Evolutionary conservation across 306 rosid species (phyloP), one percentile per base, ranked within the genome.

Genomic region (Senna siamea): DNA sequence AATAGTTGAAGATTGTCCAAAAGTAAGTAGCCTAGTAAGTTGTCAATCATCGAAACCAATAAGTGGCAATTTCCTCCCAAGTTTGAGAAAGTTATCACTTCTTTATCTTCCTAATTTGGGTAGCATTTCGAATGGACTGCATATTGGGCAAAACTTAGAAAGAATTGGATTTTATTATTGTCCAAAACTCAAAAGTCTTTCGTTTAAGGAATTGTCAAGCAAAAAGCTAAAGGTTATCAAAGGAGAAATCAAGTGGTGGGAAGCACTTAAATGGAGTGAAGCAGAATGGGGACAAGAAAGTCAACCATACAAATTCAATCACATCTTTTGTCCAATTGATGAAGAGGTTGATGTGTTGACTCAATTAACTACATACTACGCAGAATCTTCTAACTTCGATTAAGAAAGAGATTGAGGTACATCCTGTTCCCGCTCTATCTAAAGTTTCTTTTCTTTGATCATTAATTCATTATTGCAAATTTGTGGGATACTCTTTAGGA

Each of bases 1-100:
- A 0, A 30, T 58, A 58, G 41, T 58, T 32, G 64, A 58, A 28
- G 67, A 61, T 22, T 61, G 47, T 61, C 67, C n/a, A 28, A 17
- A 17, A 4, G 28, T 61, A 37, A 4, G 7, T n/a, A 4, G 47
- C 47, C 8, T 61, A 12, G n/a, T 61, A 17, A 35, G 15, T 61
- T 5, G 1, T 35, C 4, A 10, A 35, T 35, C 67, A 41, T 32
- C 13, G 0, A 7, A 18, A 30, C 64, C 1, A 61, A 35, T 2
- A 35, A 8, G 1, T n/a, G 14, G 2, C 6, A 15, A 3, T 32
- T 35, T 35, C 28, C 47, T 34, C 4, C 66, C 47, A n/a, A 34
- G 13, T 7, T 35, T 35, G 66, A 60, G 13, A 34, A 60, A 13
- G 5, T 13, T 57, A 1, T 28, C 63, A 28, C 63, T 57, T 28